These are phyloP conservation scores for Protea cynaroides DNA, from an alignment of 164 flowering plant genomes.

Conservation along the genomic window DNA sequence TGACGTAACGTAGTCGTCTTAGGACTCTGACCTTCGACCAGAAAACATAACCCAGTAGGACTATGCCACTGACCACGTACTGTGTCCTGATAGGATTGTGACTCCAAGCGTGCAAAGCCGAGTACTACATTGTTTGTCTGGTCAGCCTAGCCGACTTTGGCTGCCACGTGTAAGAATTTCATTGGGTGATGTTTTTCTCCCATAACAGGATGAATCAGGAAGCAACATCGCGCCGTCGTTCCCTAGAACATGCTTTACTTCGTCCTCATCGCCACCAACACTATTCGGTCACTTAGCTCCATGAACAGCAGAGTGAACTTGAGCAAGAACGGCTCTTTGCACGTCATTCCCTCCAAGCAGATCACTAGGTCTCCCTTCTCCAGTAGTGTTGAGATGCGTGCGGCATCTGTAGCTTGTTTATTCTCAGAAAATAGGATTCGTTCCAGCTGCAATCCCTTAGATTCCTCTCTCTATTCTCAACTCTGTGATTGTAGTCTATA, in stretches of 20 bases:
- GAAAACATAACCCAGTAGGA: too few relatives aligned
- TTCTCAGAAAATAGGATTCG: conserved; percentile 69
- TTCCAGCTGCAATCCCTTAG: conserved; percentile 75
- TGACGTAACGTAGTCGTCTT: too few relatives aligned
- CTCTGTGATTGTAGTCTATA: conserved; percentile 83
- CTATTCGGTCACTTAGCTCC: conserved; percentile 80
- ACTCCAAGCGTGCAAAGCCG: too few relatives aligned
- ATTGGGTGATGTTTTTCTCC: too few relatives aligned
- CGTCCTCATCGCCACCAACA: conserved; percentile 76
- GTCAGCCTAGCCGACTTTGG: too few relatives aligned
- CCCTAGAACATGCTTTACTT: conserved; percentile 77
- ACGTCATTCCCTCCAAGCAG: conserved; percentile 94
- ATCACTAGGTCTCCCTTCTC: conserved; percentile 82
- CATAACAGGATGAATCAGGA: too few relatives aligned
- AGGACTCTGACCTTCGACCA: too few relatives aligned
- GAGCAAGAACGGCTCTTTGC: conserved; percentile 67
- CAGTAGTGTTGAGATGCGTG: conserved; percentile 45
- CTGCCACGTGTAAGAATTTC: too few relatives aligned
- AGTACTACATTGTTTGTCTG: too few relatives aligned
- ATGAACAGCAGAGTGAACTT: conserved; percentile 87
- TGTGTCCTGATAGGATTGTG: too few relatives aligned
- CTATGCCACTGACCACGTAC: too few relatives aligned
- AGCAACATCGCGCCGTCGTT: conserved; percentile 68
- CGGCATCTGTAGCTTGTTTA: conserved; percentile 76
- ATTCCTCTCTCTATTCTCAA: conserved; percentile 77